Conservation (phyloP, 1,284 basidiomycete genomes). For the Apiotrichum siamense region DNA sequence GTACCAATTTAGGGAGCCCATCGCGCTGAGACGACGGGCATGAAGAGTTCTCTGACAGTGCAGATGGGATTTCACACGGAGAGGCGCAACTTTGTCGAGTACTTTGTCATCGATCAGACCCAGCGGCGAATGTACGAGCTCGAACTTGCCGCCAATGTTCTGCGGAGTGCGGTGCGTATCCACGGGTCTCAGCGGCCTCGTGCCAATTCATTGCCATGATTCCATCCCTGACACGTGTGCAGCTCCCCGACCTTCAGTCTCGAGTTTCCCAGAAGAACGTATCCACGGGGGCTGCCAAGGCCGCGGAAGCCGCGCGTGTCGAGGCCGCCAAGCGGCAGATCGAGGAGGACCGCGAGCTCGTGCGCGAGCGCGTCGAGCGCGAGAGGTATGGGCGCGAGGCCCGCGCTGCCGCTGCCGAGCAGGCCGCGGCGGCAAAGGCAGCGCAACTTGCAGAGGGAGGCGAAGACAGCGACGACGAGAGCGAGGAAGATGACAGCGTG, state of each 20-base stretch:
- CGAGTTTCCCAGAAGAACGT: slow-evolving; percentile 11
- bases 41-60: neutral
- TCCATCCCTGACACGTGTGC: slow-evolving; percentile 4
- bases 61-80: slow-evolving; percentile 43
- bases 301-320: slow-evolving; percentile 32
- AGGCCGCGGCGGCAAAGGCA: slow-evolving; percentile 1
- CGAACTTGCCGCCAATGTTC: slow-evolving; percentile 26
- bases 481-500: slow-evolving; percentile 16
- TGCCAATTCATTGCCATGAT: neutral
- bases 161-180: slow-evolving; percentile 36
- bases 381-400: slow-evolving; percentile 27
- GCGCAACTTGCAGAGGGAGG: slow-evolving; percentile 7
- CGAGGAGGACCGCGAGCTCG: slow-evolving; percentile 38
- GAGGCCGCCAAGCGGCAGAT: slow-evolving; percentile 31
- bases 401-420: slow-evolving; percentile 12
- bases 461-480: slow-evolving; percentile 13
- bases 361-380: slow-evolving; percentile 30
- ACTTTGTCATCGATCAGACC: slow-evolving; percentile 29
- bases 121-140: slow-evolving; percentile 35
- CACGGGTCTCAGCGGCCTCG: too few relatives aligned
- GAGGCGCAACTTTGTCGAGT: slow-evolving; percentile 28
- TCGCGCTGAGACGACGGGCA: neutral
- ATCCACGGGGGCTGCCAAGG: slow-evolving; percentile 15
- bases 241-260: slow-evolving; percentile 22
- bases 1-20: neutral